Evolutionary conservation across 345 rosid genomes (phyloP).

Genomic region (Brassica rapa): DNA sequence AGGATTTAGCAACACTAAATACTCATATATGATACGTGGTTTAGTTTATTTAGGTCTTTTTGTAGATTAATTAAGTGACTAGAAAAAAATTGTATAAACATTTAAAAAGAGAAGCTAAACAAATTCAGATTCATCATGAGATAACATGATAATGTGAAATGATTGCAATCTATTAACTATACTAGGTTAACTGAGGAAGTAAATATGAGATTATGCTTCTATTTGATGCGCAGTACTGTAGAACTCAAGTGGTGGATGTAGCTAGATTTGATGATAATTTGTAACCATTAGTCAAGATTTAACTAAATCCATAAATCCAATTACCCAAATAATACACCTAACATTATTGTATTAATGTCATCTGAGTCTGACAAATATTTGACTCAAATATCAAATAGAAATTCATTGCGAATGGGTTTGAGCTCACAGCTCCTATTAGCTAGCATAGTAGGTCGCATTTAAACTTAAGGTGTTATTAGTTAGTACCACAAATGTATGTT

Average conservation of each 20-base stretch:
- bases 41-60: not conserved
- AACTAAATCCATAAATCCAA: not conserved
- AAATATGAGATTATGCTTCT: not conserved
- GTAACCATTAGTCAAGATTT: not conserved
- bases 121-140: not conserved
- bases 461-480: not conserved
- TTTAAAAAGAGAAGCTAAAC: conserved; percentile 16
- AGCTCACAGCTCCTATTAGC: too few species aligned
- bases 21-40: not conserved
- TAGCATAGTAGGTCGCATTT: too few species aligned
- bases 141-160: not conserved
- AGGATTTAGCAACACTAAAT: not conserved
- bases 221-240: not conserved
- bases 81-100: not conserved
- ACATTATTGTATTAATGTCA: not conserved
- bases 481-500: not conserved
- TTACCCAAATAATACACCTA: not conserved
- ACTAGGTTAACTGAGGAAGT: not conserved
- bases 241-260: conserved; percentile 5
- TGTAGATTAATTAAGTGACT: not conserved
- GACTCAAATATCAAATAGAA: not conserved
- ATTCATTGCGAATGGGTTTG: not conserved
- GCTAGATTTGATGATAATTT: not conserved
- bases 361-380: not conserved
- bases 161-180: not conserved